Percentiles rank a stretch among this genome's conserved stretches.
Conservation (phyloP, 169 alveolate genomes). For the Plasmodium vivax region DNA sequence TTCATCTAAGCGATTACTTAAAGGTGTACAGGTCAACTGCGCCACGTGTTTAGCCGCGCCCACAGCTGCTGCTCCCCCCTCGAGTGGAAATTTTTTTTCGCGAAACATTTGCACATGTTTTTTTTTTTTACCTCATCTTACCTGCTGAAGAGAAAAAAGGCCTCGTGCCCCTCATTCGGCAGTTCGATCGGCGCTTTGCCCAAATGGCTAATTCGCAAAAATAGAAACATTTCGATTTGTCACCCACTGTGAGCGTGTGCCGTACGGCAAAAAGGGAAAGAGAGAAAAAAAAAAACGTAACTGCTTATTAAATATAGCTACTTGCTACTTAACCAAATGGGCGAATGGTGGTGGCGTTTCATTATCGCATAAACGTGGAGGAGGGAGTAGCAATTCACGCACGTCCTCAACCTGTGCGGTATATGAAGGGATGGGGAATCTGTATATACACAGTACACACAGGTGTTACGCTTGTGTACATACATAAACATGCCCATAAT, state of each 20-base stretch:
- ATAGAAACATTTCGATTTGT: not conserved
- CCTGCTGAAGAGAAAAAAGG: not conserved
- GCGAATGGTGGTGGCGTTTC: not conserved
- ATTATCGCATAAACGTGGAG: not conserved
- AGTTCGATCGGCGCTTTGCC: not conserved
- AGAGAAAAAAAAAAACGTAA: not conserved
- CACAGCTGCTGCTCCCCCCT: not conserved
- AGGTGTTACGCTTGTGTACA: not conserved
- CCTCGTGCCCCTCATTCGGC: not conserved
- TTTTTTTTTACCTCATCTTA: not conserved
- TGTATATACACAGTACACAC: not conserved
- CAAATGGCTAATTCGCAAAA: not conserved
- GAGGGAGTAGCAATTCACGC: not conserved
- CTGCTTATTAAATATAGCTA: not conserved
- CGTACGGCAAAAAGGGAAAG: not conserved
- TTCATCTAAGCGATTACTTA: not conserved
- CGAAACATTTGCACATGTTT: not conserved
- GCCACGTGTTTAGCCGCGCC: not conserved
- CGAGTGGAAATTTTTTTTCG: not conserved
- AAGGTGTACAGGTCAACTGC: not conserved
- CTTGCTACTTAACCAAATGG: not conserved
- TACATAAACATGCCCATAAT: not conserved
- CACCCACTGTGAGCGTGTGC: not conserved
- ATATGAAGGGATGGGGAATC: not conserved
- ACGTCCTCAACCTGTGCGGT: not conserved